Evolutionary conservation across 176 grass and related monocot species (phyloP), one percentile per base, ranked within the genome.

Genomic region (Oryza coarctata): DNA sequence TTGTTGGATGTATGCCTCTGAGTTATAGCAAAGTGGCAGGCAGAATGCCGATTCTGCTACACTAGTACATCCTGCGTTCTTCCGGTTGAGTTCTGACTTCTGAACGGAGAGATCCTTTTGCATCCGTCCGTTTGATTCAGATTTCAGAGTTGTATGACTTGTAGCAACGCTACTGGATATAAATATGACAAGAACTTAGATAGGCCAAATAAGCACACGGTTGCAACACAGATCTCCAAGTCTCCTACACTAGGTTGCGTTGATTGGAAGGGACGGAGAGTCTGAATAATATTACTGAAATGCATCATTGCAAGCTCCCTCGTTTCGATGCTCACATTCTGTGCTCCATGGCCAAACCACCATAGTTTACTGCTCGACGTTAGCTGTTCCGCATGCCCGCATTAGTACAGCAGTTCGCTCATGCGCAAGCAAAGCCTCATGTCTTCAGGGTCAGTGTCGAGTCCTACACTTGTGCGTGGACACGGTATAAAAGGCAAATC

Each of bases 401-500:
- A 13, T 39, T 79, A 40, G 74, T 41, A 74, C 69, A 41, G 33
- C 6, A 60, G 5, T 13, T 60, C 49, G 69, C 33, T 18, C 76
- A 25, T 3, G 67, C 73, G 76, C 52, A 82, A 82, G 64, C 30
- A 70, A 52, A 22, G 38, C 36, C 44, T 88, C 38, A 13, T 61
- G 65, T 84, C 50, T 63, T 63, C 29, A 83, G 86, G 81, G 80
- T 30, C 81, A 63, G 66, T 70, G 74, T 87, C 86, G 80, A 78
- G 40, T 18, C 30, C 44, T 12, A 61, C 55, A 26, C 68, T 38
- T 8, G 29, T 80, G 87, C 82, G 52, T 11, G 27, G 14, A 10
- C 76, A 32, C 36, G 20, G 43, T 88, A 80, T 75, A 85, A 80
- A 81, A 71, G 52, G 45, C 6, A 4, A 33, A 75, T 60, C 74